Base-by-base conservation (phyloP, 2,329 filamentous ascomycete genomes). In the Fusarium sp. region DNA sequence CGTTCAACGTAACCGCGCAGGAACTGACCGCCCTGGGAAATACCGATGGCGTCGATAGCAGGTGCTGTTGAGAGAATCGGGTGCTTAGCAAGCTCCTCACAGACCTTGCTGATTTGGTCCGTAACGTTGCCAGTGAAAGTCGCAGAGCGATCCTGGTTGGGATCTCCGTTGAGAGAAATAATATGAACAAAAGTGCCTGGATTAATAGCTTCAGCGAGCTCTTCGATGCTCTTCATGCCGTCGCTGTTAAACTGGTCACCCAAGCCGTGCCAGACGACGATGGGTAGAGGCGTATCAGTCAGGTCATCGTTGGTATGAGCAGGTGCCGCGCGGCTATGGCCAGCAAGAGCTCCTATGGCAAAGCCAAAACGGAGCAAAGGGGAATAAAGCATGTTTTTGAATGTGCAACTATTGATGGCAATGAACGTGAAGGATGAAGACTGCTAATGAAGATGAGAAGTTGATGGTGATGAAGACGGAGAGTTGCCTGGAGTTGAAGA, bases 21-120 rank as follows among this genome's bases (percentile, higher is more conserved):
- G 83, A 99, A 98, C 79, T 97, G 93, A 2, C 96, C 96, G 68
- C 96, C 96, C 80, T 99, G 96, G 16, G 92, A 96, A 84, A 99
- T 98, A 28, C 96, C 96, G 37, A 99, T 83, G 34, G 94, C 95
- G 80, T 98, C 96, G 77, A 98, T 86, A 68, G 91, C 93, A 0
- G 92, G 92, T 1, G 93, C 92, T 9, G 91, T 92, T 59, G 91
- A 91, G 18, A 98, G 88, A 78, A 97, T 92, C 2, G 91, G 91
- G 77, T 98, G 88, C 0, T 85, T 77, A 62, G 91, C 86, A 43
- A 98, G 87, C 74, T 91, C 89, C n/a, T 82, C 84, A 86, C 96
- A 98, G 52, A 97, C 93, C 67, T 85, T 78, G 41, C 86, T 86
- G 62, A 98, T 79, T 81, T 98, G 95, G 51, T 86, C 84, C 4